A percentile compares a stretch with the other conserved stretches of the same genome.
Conservation (phyloP, 2,329 filamentous ascomycete species). For the Penicillium sp. region DNA sequence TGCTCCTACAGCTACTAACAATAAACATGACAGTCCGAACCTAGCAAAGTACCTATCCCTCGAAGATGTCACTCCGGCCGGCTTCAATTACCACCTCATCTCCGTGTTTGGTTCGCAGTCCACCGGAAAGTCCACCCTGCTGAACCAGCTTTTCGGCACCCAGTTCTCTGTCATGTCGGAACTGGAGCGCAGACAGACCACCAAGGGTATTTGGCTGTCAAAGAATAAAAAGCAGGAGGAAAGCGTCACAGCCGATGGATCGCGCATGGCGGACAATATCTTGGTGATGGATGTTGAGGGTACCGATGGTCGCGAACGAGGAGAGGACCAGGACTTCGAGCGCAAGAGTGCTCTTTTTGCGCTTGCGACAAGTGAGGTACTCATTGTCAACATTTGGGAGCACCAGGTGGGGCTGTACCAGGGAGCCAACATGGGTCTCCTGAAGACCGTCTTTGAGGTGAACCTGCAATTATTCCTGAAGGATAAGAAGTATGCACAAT, state of each 20-base stretch:
- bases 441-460: constrained; percentile 99
- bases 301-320: constrained; percentile 91
- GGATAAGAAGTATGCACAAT: constrained; percentile 72
- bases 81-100: constrained; percentile 99
- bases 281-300: constrained; percentile 99
- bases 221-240: constrained; percentile 75
- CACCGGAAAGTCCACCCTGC: constrained; percentile 93
- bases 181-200: constrained; percentile 89
- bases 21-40: constrained; percentile 58
- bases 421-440: constrained; percentile 95
- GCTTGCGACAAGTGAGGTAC: constrained; percentile 92
- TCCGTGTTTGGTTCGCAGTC: constrained; percentile 99
- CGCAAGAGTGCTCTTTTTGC: constrained; percentile 97
- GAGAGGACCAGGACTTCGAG: constrained; percentile 98
- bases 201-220: constrained; percentile 99
- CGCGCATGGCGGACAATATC: constrained; percentile 91
- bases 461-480: constrained; percentile 96
- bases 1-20: constrained; percentile 12
- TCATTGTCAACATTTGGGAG: constrained; percentile 99
- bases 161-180: constrained; percentile 98
- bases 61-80: constrained; percentile 78
- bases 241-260: constrained; percentile 37
- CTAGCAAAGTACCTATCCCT: constrained; percentile 79
- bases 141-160: constrained; percentile 94
- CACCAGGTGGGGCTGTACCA: constrained; percentile 98